These are phyloP conservation scores for Smallanthus sonchifolius DNA, from an alignment of 129 eudicot genomes.

Conservation along the genomic window DNA sequence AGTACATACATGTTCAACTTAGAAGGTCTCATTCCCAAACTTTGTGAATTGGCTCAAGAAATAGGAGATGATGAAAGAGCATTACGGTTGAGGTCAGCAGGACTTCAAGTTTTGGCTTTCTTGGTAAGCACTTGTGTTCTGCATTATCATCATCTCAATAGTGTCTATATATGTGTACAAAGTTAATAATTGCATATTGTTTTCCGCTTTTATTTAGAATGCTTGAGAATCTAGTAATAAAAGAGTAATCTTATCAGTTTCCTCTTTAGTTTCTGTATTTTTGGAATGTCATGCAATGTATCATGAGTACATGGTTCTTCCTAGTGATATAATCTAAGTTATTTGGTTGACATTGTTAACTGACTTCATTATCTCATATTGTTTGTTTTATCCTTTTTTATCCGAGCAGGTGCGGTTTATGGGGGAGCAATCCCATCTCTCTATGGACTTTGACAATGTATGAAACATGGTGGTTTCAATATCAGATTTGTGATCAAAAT, in stretches of 20 bases:
- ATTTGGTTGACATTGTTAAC: background rate
- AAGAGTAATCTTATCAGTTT: conserved; percentile 5
- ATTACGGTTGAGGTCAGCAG: conserved; percentile 60
- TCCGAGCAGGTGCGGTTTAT: conserved; percentile 51
- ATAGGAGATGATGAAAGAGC: conserved; percentile 68
- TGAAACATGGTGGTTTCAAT: conserved; percentile 23
- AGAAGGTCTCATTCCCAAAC: conserved; percentile 76
- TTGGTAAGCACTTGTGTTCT: conserved; percentile 39
- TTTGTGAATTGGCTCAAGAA: conserved; percentile 76
- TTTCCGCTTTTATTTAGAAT: background rate
- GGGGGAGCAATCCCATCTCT: conserved; percentile 87
- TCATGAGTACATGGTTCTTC: conserved; percentile 10
- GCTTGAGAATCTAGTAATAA: conserved; percentile 5
- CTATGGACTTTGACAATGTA: conserved; percentile 83
- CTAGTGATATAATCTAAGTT: background rate
- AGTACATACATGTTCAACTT: conserved; percentile 73
- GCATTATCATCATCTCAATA: conserved; percentile 8
- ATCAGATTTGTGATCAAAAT: background rate
- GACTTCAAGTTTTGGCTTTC: conserved; percentile 65
- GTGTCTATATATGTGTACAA: background rate
- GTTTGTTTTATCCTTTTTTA: background rate
- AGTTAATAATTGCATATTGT: background rate
- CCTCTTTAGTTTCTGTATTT: background rate
- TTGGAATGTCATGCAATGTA: conserved; percentile 3
- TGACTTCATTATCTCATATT: conserved; percentile 10